A percentile compares a stretch with the other conserved stretches of the same genome.
phyloP scores from a whole-genome alignment of 345 rosid genomes.

The Eucalyptus tenuipes region DNA sequence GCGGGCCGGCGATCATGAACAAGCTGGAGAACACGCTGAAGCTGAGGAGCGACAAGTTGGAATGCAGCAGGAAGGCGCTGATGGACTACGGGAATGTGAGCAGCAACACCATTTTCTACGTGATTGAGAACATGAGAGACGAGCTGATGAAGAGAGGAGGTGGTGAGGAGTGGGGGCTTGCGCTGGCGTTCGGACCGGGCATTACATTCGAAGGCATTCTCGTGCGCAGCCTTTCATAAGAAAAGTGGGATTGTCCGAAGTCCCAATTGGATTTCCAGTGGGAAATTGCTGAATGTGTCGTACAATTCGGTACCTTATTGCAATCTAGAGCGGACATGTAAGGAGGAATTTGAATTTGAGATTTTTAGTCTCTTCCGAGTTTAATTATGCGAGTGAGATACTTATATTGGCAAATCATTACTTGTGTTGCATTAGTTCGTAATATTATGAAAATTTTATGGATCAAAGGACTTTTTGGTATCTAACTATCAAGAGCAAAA shows the following conservation, averaged over 20 bases:
- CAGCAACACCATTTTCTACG: conserved; percentile 81
- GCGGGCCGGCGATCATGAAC: conserved; percentile 91
- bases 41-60: conserved; percentile 39
- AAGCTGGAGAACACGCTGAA: conserved; percentile 49
- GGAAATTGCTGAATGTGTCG: background rate
- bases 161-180: conserved; percentile 82
- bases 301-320: background rate
- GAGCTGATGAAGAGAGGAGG: conserved; percentile 35
- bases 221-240: conserved; percentile 53
- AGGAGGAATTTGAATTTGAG: background rate
- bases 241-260: background rate
- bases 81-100: conserved; percentile 86
- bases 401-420: background rate
- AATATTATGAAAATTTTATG: background rate
- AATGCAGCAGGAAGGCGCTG: conserved; percentile 72
- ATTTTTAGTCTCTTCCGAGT: background rate
- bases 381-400: background rate
- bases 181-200: conserved; percentile 89
- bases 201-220: conserved; percentile 97
- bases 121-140: conserved; percentile 77
- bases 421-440: background rate
- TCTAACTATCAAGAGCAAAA: background rate
- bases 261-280: background rate
- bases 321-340: background rate
- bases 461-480: background rate